Evolutionary conservation across 164 flowering plant species (phyloP), one percentile per base, ranked within the genome.

Genomic region (Vitis amurensis): DNA sequence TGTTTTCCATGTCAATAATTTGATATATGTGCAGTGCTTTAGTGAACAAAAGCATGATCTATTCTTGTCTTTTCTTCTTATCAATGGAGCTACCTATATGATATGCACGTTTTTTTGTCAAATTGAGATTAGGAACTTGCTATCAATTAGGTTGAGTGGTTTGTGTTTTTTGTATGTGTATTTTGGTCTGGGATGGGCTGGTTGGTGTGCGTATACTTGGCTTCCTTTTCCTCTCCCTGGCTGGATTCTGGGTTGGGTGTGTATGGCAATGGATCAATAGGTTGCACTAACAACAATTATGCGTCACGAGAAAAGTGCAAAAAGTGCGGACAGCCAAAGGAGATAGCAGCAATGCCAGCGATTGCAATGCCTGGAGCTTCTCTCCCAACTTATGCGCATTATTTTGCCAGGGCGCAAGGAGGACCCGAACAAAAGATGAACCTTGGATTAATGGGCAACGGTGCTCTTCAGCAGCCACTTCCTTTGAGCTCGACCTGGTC

Each of bases 241-340:
- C 81, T 85, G 85, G 83, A 53, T 77, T 81, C 59, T 82, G 89
- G 86, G 90, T 85, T 85, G 90, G 77, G 91, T 85, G 77, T 84
- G 87, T 85, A 71, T 78, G 83, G 91, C 80, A 83, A 78, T 86
- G 94, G 87, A 80, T 71, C 87, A 83, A 82, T 92, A 94, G 98
- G 96, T 87, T 94, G 98, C 98, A 94, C 93, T 90, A 92, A 94
- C 94, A 92, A 92, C 97, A 94, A 94, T 88, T 94, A 92, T 88
- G 97, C 98, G 64, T 92, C 97, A 79, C 82, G 98, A 86, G 97
- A 90, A 77, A 87, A 85, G 88, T 94, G 98, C 94, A 91, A 91
- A 80, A 94, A 94, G 86, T 94, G 97, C 76, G 97, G 97, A 71
- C 90, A 89, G 82, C 91, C 90, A 69, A 94, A 90, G 93, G 97